A percentile compares a stretch with the other conserved stretches of the same genome.
Conservation (phyloP, 1,284 basidiomycete genomes). For the Tylopilus sp. region DNA sequence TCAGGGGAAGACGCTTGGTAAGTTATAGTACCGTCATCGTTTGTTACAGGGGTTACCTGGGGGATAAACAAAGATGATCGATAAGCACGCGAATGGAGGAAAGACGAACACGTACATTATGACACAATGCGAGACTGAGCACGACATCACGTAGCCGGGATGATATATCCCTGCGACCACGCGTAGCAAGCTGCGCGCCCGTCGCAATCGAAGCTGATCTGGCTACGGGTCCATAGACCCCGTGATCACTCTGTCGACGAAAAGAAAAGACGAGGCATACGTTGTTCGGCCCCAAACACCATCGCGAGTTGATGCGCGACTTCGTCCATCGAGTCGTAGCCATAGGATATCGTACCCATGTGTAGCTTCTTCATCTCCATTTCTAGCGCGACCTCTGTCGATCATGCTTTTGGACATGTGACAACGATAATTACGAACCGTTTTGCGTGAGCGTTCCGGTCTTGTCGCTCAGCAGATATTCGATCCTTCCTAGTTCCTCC, state of each 20-base stretch:
- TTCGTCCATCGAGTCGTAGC: conserved; percentile 97
- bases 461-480: conserved; percentile 95
- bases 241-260: background rate
- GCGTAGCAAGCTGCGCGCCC: conserved; percentile 74
- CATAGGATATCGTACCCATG: conserved; percentile 98
- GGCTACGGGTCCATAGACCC: conserved; percentile 32
- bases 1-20: conserved; percentile 99
- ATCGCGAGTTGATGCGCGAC: conserved; percentile 84
- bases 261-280: conserved; percentile 7
- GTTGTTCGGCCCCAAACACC: conserved; percentile 68
- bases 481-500: conserved; percentile 94
- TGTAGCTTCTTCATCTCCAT: conserved; percentile 99
- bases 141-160: conserved; percentile 94
- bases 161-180: conserved; percentile 93
- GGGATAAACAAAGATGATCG: background rate
- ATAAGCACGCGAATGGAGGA: background rate
- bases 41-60: conserved; percentile 91
- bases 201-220: conserved; percentile 58
- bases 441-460: conserved; percentile 98
- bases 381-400: conserved; percentile 49
- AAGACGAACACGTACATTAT: conserved; percentile 69
- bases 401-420: background rate
- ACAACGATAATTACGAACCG: conserved; percentile 50
- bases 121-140: conserved; percentile 90
- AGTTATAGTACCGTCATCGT: conserved; percentile 91